Evolutionary conservation across 805 yeast genomes (phyloP), one percentile per base, ranked within the genome.

Genomic region (Tetrapisispora nanseiensis): DNA sequence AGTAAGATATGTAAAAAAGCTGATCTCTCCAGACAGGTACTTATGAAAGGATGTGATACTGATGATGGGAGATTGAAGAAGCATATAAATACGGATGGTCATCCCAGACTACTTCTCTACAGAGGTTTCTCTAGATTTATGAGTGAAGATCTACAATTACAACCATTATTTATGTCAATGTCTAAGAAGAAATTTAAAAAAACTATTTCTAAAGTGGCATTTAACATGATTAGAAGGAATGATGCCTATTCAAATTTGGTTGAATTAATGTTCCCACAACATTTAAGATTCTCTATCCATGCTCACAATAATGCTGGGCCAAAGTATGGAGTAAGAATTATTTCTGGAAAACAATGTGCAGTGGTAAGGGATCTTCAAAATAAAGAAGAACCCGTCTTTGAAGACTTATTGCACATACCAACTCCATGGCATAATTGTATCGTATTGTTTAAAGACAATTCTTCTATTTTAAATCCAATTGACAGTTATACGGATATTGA

Each of bases 381-480:
- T 20, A 40, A 52, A 22, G 61, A 53, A 15, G 72, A 70, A 39
- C 80, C 76, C 2, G 52, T 52, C 22, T 69, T 62, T 51, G 76
- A 72, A 34, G 80, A 74, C 48, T 61, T 73, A 48, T 66, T 77
- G 44, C 82, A 77, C 55, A 75, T 77, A 44, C 82, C 82, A 39
- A 76, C 82, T 0, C 82, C 82, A 37, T 77, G 82, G 82, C 82
- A 76, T 56, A 77, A 77, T 49, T 63, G 75, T 40, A 68, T 76
- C 12, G 71, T 73, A 23, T 24, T 30, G 26, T 35, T 35, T 35
- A n/a, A 24, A 15, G 29, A 13, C 8, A 24, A 24, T 6, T 13
- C 7, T 23, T 6, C 15, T 11, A 18, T 16, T 16, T 15, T 35
- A 10, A 10, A 35, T 26, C 2, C n/a, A 18, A 18, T 6, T 16